Base-by-base conservation (phyloP, 2,329 filamentous ascomycete genomes). In the Stenocarpella maydis region DNA sequence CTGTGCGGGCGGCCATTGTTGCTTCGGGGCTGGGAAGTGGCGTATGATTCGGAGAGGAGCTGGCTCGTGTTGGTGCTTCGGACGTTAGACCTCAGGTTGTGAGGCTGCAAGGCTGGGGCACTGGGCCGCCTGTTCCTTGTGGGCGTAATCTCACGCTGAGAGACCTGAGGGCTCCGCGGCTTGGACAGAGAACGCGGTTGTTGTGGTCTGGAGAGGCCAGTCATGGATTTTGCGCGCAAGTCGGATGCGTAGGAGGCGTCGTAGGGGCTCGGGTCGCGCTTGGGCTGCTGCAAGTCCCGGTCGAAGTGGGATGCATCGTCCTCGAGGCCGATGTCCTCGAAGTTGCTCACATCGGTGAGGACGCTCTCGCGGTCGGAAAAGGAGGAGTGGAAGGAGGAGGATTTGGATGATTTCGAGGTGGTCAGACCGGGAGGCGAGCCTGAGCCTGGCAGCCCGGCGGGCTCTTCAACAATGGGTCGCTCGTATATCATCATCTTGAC, bases 301-400 rank as follows among this genome's bases (percentile, higher is more conserved):
- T 77, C 73, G 60, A 79, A 77, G 39, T 76, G 69, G 19, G 79
- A 74, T 64, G 77, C 73, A 45, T 85, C 84, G 71, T 94, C 90
- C 74, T 94, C 91, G 37, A 98, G 88, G 15, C 92, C 93, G 78
- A 98, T 97, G 73, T 98, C 95, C 79, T 98, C 95, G 76, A 98
- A 98, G 78, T 98, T 90, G 72, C 89, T 90, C 69, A 91, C 88
- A 77, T 97, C 93, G 65, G 89, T 86, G 54, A 92, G 83, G 63
- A 90, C 86, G 74, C 86, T 88, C 76, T 91, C 89, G 74, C 93
- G 92, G 75, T 94, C 91, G 75, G 90, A 91, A 24, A 71, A 69
- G 9, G 67, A 90, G 45, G 94, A 97, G 74, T 91, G 91, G 76
- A 95, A 92, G 61, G 94, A 97, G 6, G 93, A 97, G 34, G 94